Evolutionary conservation across 2,329 filamentous ascomycete genomes (phyloP).

Genomic region (Cladosporium sp.): DNA sequence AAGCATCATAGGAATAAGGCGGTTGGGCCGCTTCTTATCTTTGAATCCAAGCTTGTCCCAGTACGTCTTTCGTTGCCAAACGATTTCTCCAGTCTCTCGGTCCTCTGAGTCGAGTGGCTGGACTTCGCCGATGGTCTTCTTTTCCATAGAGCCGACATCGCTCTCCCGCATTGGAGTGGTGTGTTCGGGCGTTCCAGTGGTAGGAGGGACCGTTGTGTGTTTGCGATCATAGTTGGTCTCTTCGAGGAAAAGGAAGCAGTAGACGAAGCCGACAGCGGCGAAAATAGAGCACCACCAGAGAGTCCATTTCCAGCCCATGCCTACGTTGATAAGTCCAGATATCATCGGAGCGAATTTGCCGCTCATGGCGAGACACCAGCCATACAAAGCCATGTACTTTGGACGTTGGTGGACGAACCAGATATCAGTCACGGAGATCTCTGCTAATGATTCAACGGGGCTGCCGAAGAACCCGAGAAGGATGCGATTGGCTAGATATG

Average conservation of each 20-base stretch:
- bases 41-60: constrained; percentile 40
- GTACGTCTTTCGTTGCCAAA: constrained; percentile 39
- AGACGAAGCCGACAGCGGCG: constrained; percentile 44
- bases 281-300: constrained; percentile 53
- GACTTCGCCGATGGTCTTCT: constrained; percentile 32
- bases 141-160: constrained; percentile 8
- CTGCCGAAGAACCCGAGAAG: constrained; percentile 46
- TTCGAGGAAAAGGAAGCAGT: constrained; percentile 57
- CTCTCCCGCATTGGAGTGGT: background rate
- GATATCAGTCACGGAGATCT: constrained; percentile 26
- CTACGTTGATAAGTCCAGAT: constrained; percentile 48
- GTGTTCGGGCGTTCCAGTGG: no score
- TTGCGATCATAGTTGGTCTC: constrained; percentile 50
- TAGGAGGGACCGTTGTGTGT: constrained; percentile 20
- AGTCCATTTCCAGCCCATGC: constrained; percentile 49
- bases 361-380: constrained; percentile 21
- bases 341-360: constrained; percentile 38
- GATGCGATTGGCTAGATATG: constrained; percentile 46
- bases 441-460: constrained; percentile 48
- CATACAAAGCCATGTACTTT: constrained; percentile 27
- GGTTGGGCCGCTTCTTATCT: constrained; percentile 40
- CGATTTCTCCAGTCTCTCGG: constrained; percentile 27
- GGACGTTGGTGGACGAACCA: constrained; percentile 31
- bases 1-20: constrained; percentile 37
- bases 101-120: constrained; percentile 25